Conservation (phyloP, 1,139 yeast genomes). For the Diutina sp. region DNA sequence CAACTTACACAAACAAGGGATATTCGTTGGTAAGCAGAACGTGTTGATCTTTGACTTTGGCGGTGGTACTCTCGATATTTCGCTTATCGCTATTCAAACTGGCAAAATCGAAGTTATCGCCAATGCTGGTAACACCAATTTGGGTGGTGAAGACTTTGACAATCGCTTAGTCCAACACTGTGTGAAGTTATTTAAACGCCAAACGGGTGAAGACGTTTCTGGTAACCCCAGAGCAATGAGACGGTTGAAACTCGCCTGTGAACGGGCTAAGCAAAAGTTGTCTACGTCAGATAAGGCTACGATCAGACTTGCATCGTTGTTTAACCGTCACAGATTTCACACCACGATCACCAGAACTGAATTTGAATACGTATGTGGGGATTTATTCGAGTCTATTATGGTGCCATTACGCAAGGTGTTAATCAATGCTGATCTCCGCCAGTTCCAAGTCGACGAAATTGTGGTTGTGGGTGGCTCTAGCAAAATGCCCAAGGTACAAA, state of each 20-base stretch:
- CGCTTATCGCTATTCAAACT: conserved; percentile 91
- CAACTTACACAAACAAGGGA: conserved; percentile 88
- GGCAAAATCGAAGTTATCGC: conserved; percentile 99
- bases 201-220: conserved; percentile 88
- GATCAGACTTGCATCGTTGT: conserved; percentile 17
- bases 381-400: conserved; percentile 77
- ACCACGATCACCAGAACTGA: conserved; percentile 81
- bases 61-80: conserved; percentile 99
- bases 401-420: conserved; percentile 90
- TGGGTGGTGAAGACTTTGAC: conserved; percentile 98
- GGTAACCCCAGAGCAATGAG: conserved; percentile 41
- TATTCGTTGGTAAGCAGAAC: conserved; percentile 76
- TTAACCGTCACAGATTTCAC: conserved; percentile 72
- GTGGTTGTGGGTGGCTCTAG: conserved; percentile 96
- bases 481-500: no score
- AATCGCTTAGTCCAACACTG: conserved; percentile 62
- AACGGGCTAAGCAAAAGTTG: not conserved
- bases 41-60: conserved; percentile 92
- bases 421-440: conserved; percentile 76
- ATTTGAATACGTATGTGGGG: conserved; percentile 85
- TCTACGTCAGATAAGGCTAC: not conserved
- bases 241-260: not conserved
- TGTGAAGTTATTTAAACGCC: conserved; percentile 78
- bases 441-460: conserved; percentile 78
- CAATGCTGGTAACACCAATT: conserved; percentile 99